Evolutionary conservation across 2,329 filamentous ascomycete species (phyloP), one percentile per base, ranked within the genome.

Genomic region (Sporothrix pseudoabietina): DNA sequence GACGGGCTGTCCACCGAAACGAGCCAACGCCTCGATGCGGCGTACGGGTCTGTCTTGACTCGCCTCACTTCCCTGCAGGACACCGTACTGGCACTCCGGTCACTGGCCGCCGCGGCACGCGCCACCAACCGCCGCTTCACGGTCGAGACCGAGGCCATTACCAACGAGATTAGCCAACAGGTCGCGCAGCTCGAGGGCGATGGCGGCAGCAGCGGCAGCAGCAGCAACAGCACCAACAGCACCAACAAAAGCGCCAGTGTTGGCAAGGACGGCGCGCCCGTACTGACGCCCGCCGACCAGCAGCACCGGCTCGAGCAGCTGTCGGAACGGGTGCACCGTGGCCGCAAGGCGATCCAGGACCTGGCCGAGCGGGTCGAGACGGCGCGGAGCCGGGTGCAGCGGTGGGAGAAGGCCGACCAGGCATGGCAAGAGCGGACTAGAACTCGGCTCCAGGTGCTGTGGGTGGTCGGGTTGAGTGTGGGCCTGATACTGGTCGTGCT

Each of bases 1-100:
- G 72, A 74, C 55, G 35, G 47, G 3, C 26, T 75, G 74, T 91
- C 91, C 30, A 85, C 88, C 72, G 82, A 85, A 30, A 88, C 90
- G 32, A 92, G 90, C 19, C 85, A 87, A 74, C 87, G 87, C 47
- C 87, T 95, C 57, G 92, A 94, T 79, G 88, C 91, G 74, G 90
- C 90, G 3, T 94, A 94, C 82, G 92, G 92, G 76, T 87, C 88
- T 0, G 87, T 94, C 10, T 84, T 94, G 41, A 90, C 93, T 79
- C 92, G 91, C 78, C 85, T 92, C 68, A 86, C 86, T 69, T 80
- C 85, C 0, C 83, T 94, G 52, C 90, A 91, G 71, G 86, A 84
- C 76, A 93, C 89, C 0, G 87, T 94, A 54, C 80, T 84, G 6
- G 87, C 86, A 2, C 83, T 95, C 39, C 90, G 89, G 78, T 89